phyloP scores from a whole-genome alignment of 2,329 filamentous ascomycete genomes.

The Colletotrichum sp. region DNA sequence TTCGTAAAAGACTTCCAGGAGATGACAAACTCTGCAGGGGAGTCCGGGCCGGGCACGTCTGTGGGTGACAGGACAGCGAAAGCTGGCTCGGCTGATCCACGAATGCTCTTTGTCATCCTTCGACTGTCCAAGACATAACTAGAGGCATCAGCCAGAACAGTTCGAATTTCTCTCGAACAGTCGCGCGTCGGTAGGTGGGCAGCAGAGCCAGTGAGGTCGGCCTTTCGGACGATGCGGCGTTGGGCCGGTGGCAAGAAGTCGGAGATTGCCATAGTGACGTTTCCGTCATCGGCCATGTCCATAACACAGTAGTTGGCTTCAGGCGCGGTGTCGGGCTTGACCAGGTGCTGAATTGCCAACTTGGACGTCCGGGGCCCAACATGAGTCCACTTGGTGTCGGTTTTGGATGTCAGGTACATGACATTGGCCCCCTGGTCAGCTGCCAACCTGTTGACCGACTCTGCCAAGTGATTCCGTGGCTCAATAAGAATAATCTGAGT shows the following conservation, averaged over 20 bases:
- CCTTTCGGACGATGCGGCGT: not conserved
- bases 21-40: not conserved
- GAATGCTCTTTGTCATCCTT: not conserved
- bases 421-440: not conserved
- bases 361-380: not conserved
- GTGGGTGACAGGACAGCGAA: not conserved
- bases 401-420: not conserved
- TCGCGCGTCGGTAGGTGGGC: not conserved
- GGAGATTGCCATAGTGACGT: not conserved
- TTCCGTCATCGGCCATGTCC: not conserved
- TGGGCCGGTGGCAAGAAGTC: not conserved
- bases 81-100: not conserved
- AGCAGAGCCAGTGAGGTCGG: not conserved
- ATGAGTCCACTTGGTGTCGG: not conserved
- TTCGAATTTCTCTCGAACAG: not conserved
- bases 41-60: not conserved
- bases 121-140: not conserved
- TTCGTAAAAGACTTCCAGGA: not conserved
- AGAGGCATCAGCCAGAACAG: not conserved
- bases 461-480: not conserved
- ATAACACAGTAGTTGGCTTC: not conserved
- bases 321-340: not conserved
- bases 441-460: not conserved
- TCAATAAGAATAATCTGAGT: not conserved
- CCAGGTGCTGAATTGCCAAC: not conserved